Evolutionary conservation across 345 rosid genomes (phyloP).

Genomic region (Salix brachista): DNA sequence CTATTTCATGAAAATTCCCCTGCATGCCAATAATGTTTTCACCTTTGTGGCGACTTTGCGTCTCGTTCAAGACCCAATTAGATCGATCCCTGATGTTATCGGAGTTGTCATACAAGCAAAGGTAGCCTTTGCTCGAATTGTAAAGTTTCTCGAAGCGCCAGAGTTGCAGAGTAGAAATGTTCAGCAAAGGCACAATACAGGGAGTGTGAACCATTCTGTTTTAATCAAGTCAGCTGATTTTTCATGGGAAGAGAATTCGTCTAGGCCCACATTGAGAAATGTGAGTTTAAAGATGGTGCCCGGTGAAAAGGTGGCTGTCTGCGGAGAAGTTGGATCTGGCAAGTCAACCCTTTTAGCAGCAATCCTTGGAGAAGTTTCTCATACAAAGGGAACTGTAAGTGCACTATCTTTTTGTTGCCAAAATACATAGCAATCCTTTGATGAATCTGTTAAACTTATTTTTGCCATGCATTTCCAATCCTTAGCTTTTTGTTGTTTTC

Average conservation of each 20-base stretch:
- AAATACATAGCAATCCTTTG: not conserved
- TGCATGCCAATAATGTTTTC: slow-evolving; percentile 80
- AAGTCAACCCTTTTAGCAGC: slow-evolving; percentile 90
- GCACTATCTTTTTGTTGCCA: not conserved
- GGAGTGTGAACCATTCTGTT: slow-evolving; percentile 31
- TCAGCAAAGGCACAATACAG: slow-evolving; percentile 31
- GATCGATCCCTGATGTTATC: slow-evolving; percentile 78
- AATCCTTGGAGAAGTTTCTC: slow-evolving; percentile 85
- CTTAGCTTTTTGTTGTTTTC: not conserved
- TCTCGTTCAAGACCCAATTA: slow-evolving; percentile 81
- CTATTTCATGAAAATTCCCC: slow-evolving; percentile 67
- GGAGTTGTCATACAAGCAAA: slow-evolving; percentile 86
- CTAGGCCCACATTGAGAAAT: slow-evolving; percentile 56
- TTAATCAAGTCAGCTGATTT: slow-evolving; percentile 56
- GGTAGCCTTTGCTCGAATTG: slow-evolving; percentile 73
- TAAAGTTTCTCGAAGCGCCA: slow-evolving; percentile 79
- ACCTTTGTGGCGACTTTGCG: slow-evolving; percentile 89
- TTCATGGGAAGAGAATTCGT: slow-evolving; percentile 71
- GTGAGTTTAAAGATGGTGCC: slow-evolving; percentile 50
- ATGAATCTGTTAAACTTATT: not conserved
- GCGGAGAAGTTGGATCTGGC: slow-evolving; percentile 98
- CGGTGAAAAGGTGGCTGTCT: slow-evolving; percentile 78
- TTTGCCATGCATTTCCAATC: not conserved
- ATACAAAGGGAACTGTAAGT: slow-evolving; percentile 64
- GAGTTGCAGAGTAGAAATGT: slow-evolving; percentile 61